Conservation (phyloP, 208 protist genomes). For the Leishmania braziliensis region DNA sequence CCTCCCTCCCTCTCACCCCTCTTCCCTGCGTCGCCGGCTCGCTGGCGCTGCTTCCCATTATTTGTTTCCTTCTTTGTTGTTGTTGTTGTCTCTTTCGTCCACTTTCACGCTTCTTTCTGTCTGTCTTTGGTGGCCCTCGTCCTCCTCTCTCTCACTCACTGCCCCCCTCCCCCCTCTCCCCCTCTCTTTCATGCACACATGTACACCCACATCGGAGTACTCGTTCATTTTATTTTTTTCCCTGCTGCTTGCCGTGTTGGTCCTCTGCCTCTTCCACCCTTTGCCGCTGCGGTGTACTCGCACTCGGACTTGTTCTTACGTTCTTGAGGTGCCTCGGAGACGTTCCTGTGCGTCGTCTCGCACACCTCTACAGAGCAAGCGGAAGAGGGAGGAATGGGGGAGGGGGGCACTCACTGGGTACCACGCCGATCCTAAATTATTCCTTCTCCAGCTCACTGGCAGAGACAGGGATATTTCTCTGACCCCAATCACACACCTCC, state of each 20-base stretch:
- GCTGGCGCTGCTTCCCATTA: neutral
- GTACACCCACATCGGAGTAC: neutral
- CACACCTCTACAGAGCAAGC: no score
- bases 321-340: neutral
- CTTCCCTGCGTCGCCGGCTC: neutral
- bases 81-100: neutral
- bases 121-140: neutral
- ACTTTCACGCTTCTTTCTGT: neutral
- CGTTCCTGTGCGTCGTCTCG: no score
- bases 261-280: neutral
- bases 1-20: neutral
- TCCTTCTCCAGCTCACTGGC: no score
- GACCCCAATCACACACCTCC: no score
- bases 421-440: no score
- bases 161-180: neutral
- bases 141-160: neutral
- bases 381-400: no score
- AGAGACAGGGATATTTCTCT: no score
- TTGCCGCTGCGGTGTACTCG: neutral
- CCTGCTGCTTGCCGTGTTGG: neutral
- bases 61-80: conserved; percentile 8
- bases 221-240: neutral
- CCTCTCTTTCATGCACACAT: neutral
- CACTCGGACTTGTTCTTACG: neutral
- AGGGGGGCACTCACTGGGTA: no score